A percentile compares a stretch with the other conserved stretches of the same genome.
These are phyloP conservation scores for Hortiboletus flavorubellus DNA, from an alignment of 768 basidiomycete genomes.

Conservation along the genomic window DNA sequence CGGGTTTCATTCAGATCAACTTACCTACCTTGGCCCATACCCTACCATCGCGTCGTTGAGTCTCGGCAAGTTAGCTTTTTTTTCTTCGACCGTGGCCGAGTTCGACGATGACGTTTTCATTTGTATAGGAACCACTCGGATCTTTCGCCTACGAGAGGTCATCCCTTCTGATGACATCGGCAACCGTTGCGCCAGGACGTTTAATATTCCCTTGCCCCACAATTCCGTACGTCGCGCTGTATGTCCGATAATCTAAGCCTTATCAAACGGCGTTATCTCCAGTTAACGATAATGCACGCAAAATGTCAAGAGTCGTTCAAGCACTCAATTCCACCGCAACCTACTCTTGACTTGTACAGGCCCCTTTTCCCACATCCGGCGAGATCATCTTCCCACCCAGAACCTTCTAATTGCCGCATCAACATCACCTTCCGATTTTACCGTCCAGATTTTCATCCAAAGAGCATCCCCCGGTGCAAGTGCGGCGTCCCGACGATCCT, in stretches of 20 bases:
- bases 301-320: constrained; percentile 81
- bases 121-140: constrained; percentile 56
- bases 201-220: constrained; percentile 71
- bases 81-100: neutral
- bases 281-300: constrained; percentile 88
- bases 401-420: constrained; percentile 66
- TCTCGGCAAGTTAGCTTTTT: constrained; percentile 47
- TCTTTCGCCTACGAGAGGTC: constrained; percentile 75
- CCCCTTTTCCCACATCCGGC: constrained; percentile 47
- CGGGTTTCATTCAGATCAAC: constrained; percentile 77
- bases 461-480: constrained; percentile 65
- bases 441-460: constrained; percentile 72
- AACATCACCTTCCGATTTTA: constrained; percentile 88
- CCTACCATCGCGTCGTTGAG: constrained; percentile 84
- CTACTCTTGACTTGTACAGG: constrained; percentile 65
- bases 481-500: constrained; percentile 70
- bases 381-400: constrained; percentile 20
- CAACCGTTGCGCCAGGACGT: constrained; percentile 62
- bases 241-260: neutral
- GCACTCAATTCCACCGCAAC: constrained; percentile 72
- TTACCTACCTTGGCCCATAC: constrained; percentile 80
- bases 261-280: neutral
- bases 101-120: neutral
- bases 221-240: constrained; percentile 58
- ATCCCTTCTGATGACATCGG: constrained; percentile 59